Conservation (phyloP, 2,329 filamentous ascomycete species). For the Orbilia quercus region DNA sequence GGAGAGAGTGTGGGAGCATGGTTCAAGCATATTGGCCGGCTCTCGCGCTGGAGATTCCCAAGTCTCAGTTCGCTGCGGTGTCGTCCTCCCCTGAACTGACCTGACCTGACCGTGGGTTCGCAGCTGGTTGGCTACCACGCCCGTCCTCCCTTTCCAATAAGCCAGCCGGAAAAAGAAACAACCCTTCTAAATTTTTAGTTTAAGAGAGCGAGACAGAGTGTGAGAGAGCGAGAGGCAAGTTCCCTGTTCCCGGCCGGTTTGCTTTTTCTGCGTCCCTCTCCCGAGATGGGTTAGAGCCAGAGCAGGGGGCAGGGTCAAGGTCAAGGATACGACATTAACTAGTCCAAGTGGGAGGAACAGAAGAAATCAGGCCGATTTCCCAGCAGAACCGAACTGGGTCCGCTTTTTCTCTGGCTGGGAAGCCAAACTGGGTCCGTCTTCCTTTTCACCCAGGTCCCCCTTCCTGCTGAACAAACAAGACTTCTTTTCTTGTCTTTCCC, state of each 20-base stretch:
- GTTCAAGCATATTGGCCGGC: conserved; percentile 38
- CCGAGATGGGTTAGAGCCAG: not conserved
- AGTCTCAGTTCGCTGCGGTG: conserved; percentile 15
- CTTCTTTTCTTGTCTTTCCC: conserved; percentile 15
- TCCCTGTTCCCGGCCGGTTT: conserved; percentile 3
- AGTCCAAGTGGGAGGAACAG: conserved; percentile 32
- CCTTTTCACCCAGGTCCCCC: conserved; percentile 42
- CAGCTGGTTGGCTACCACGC: conserved; percentile 32
- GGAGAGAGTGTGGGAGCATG: conserved; percentile 40
- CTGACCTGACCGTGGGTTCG: conserved; percentile 24
- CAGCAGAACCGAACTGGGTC: conserved; percentile 35
- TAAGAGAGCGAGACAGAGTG: too few species aligned
- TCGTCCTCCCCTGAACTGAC: conserved; percentile 24
- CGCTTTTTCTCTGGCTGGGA: conserved; percentile 50
- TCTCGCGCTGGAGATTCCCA: conserved; percentile 17
- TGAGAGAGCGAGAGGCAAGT: not conserved
- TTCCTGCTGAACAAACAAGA: conserved; percentile 25
- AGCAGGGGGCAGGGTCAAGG: conserved; percentile 20
- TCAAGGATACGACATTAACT: conserved; percentile 41
- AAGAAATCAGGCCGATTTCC: conserved; percentile 39
- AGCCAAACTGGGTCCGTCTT: conserved; percentile 32
- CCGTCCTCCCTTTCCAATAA: not conserved
- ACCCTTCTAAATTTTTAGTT: too few species aligned
- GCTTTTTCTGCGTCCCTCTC: conserved; percentile 7
- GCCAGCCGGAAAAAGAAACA: conserved; percentile 28